Percentiles rank a stretch among this genome's conserved stretches.
Conservation (phyloP, 257 asterid genomes). For the Nicotiana obtusifolia region DNA sequence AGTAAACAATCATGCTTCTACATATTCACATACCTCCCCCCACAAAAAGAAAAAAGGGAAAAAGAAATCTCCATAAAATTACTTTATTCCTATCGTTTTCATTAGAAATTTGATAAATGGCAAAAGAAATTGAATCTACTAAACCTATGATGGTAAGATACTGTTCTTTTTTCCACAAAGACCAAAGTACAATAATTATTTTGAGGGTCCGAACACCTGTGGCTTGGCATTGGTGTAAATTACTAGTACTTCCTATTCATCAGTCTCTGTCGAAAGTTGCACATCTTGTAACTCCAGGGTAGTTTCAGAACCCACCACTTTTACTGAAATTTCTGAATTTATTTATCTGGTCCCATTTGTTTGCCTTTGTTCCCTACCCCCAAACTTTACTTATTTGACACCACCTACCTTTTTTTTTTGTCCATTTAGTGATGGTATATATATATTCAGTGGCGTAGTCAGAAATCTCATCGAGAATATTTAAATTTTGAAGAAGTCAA, state of each 20-base stretch:
- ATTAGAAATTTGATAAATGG: neutral
- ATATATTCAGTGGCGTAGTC: no score
- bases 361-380: neutral
- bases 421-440: no score
- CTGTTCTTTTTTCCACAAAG: neutral
- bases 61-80: neutral
- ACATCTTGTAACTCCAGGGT: neutral
- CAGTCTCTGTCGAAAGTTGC: neutral
- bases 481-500: no score
- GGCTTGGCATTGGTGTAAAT: neutral
- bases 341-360: neutral
- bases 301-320: neutral
- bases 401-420: no score
- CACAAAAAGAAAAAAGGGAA: neutral
- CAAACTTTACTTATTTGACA: no score
- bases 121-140: neutral
- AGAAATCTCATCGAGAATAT: no score
- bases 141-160: neutral
- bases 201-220: neutral
- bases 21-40: neutral
- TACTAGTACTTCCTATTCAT: neutral
- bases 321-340: neutral
- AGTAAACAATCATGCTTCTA: neutral
- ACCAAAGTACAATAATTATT: neutral
- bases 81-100: neutral